These are phyloP conservation scores for Abelmoschus esculentus DNA, from an alignment of 345 rosid genomes.

Conservation along the genomic window DNA sequence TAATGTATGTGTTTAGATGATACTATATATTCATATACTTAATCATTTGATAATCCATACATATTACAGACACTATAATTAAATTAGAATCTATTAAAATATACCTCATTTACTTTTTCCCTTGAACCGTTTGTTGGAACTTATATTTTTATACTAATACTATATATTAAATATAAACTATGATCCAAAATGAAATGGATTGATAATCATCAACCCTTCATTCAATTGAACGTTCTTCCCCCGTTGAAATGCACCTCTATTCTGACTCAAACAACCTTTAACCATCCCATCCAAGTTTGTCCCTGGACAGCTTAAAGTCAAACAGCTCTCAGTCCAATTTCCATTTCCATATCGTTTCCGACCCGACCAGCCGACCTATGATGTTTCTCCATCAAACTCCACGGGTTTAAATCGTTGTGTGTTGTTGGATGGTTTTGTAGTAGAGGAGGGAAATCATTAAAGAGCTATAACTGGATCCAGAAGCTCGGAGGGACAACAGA, in stretches of 20 bases:
- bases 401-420: neutral
- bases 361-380: conserved; percentile 10
- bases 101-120: too few species aligned
- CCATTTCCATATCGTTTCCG: neutral
- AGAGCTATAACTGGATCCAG: neutral
- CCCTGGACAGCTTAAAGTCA: neutral
- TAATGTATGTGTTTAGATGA: too few species aligned
- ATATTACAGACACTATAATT: too few species aligned
- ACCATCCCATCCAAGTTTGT: neutral
- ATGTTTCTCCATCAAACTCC: neutral
- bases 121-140: too few species aligned
- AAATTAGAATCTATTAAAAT: too few species aligned
- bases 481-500: neutral
- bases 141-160: too few species aligned
- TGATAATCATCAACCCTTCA: neutral
- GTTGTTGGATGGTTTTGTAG: neutral
- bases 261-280: neutral
- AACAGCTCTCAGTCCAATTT: neutral
- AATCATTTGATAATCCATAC: too few species aligned
- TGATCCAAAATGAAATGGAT: too few species aligned
- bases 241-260: neutral
- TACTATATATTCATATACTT: too few species aligned
- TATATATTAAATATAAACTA: too few species aligned
- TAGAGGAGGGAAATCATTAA: neutral
- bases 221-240: neutral